phyloP scores from a whole-genome alignment of 257 asterid genomes.

The Thymus quinquecostatus region DNA sequence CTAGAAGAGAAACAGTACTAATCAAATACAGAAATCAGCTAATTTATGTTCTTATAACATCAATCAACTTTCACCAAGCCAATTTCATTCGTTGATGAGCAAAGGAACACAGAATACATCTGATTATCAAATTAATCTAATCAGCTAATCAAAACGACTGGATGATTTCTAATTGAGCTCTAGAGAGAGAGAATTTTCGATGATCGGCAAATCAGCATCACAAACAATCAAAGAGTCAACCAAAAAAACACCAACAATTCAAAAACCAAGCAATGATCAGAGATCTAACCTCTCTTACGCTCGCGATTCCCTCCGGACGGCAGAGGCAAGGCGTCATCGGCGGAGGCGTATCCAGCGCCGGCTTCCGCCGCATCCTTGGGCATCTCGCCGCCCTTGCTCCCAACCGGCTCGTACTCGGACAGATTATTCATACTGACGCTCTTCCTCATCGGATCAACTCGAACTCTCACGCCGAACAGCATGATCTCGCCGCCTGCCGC shows the following conservation, averaged over 20 bases:
- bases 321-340: constrained; percentile 66
- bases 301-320: constrained; percentile 61
- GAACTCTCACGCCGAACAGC: constrained; percentile 83
- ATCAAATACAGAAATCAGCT: background rate
- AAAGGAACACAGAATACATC: background rate
- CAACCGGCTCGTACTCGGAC: constrained; percentile 59
- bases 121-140: constrained; percentile 7
- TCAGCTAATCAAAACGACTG: background rate
- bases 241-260: constrained; percentile 3
- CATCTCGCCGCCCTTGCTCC: constrained; percentile 31
- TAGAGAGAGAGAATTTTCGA: background rate
- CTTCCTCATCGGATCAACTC: constrained; percentile 88
- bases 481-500: constrained; percentile 58
- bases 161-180: constrained; percentile 14
- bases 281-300: constrained; percentile 92
- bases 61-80: background rate
- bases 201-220: constrained; percentile 21
- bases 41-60: background rate
- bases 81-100: background rate
- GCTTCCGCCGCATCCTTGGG: constrained; percentile 42
- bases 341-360: constrained; percentile 68
- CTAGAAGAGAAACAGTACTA: background rate
- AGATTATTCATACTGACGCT: constrained; percentile 87
- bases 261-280: constrained; percentile 20
- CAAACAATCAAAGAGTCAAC: constrained; percentile 28